Evolutionary conservation across 2,329 filamentous ascomycete species (phyloP).

Genomic region (Didymella lethalis): DNA sequence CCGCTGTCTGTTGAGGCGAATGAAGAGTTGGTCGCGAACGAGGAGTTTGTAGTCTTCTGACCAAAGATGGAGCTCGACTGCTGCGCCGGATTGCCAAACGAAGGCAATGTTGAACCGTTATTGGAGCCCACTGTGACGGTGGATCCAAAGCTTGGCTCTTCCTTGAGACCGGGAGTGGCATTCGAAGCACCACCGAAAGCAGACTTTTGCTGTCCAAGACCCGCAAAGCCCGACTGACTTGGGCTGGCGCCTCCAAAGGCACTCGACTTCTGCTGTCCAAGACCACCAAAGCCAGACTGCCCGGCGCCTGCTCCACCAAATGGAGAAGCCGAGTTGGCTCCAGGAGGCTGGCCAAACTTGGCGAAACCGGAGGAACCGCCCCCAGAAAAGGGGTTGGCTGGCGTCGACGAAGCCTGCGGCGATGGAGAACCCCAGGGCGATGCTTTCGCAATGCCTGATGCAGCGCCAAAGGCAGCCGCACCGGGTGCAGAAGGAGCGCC

Average conservation of each 20-base stretch:
- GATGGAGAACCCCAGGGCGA: conserved; percentile 37
- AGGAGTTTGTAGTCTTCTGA: conserved; percentile 34
- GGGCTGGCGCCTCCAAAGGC: conserved; percentile 32
- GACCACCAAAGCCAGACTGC: conserved; percentile 43
- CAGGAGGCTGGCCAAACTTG: conserved; percentile 35
- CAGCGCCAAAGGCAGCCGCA: conserved; percentile 40
- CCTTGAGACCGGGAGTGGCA: conserved; percentile 30
- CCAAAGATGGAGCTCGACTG: conserved; percentile 40
- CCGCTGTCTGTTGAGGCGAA: conserved; percentile 39
- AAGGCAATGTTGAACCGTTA: conserved; percentile 44
- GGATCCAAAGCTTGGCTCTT: conserved; percentile 52
- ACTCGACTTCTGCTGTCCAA: conserved; percentile 42
- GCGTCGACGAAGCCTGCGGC: conserved; percentile 29
- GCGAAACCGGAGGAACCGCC: conserved; percentile 43
- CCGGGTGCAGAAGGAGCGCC: conserved; percentile 37
- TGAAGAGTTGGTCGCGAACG: conserved; percentile 39
- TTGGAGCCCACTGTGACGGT: conserved; percentile 51
- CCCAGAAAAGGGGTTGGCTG: conserved; percentile 46
- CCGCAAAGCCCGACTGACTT: conserved; percentile 42
- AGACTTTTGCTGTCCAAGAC: conserved; percentile 44
- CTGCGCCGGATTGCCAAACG: conserved; percentile 44
- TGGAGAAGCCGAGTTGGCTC: conserved; percentile 40
- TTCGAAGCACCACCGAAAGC: conserved; percentile 34
- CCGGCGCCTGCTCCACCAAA: conserved; percentile 34
- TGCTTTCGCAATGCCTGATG: conserved; percentile 31